These are phyloP conservation scores for Alternaria sp. DNA, from an alignment of 2,329 filamentous ascomycete genomes.

Conservation along the genomic window DNA sequence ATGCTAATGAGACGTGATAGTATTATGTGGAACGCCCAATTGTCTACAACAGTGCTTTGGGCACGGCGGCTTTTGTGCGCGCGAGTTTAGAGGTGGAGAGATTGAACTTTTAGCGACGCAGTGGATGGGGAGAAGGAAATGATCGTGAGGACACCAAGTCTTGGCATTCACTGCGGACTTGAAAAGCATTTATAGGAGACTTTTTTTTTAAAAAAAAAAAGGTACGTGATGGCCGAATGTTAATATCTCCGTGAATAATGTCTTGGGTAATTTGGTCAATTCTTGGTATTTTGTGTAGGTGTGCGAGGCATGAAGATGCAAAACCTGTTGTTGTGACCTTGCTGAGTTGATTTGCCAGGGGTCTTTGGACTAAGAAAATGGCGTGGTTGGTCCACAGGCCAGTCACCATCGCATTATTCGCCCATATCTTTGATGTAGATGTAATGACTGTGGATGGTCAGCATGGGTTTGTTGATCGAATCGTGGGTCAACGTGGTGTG, in stretches of 20 bases:
- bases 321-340: slow-evolving; percentile 5
- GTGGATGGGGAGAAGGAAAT: not conserved
- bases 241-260: not conserved
- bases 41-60: slow-evolving; percentile 32
- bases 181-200: not conserved
- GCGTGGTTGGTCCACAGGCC: slow-evolving; percentile 3
- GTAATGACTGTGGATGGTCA: slow-evolving; percentile 6
- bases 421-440: slow-evolving; percentile 6
- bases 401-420: not conserved
- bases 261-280: not conserved
- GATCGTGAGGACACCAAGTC: not conserved
- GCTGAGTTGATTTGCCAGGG: not conserved
- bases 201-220: not conserved
- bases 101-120: not conserved
- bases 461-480: slow-evolving; percentile 7
- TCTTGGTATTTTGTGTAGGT: not conserved
- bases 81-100: slow-evolving; percentile 37
- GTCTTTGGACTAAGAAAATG: slow-evolving; percentile 5
- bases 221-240: not conserved
- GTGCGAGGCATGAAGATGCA: not conserved
- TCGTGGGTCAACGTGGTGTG: slow-evolving; percentile 11
- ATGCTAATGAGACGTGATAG: slow-evolving; percentile 23
- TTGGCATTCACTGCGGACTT: not conserved
- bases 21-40: slow-evolving; percentile 57
- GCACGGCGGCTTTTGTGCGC: slow-evolving; percentile 36